Conservation (phyloP, 83 land plant species). For the Thuja plicata region DNA sequence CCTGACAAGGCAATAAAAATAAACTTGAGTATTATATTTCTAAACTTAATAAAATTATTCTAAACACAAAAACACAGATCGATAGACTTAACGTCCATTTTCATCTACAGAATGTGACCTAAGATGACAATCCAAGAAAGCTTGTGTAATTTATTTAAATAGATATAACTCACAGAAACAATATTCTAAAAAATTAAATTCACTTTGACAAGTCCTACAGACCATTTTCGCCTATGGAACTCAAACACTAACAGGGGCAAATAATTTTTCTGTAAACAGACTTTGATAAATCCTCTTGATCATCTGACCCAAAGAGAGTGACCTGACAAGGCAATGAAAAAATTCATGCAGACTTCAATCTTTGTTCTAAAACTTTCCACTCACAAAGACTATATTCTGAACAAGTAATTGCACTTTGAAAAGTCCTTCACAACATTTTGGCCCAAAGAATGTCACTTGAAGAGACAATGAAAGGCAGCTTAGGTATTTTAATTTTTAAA, state of each 20-base stretch:
- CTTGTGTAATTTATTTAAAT: neutral
- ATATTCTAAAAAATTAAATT: neutral
- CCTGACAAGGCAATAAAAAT: neutral
- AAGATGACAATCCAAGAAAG: neutral
- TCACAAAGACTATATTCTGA: neutral
- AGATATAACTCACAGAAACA: neutral
- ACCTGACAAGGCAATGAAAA: neutral
- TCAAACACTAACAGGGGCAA: neutral
- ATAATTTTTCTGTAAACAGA: neutral
- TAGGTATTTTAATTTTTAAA: no score
- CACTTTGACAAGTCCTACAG: neutral
- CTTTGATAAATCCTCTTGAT: neutral
- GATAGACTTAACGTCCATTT: neutral
- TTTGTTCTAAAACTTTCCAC: neutral
- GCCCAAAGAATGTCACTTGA: no score
- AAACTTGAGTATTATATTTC: neutral
- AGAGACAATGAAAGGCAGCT: no score
- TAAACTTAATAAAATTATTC: neutral
- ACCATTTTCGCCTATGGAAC: neutral
- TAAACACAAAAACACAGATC: neutral
- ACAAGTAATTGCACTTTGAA: neutral
- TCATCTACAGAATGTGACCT: neutral
- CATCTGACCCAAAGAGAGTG: neutral
- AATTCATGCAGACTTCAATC: neutral
- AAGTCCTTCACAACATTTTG: neutral